Base-by-base conservation (phyloP, 2,329 filamentous ascomycete species). In the Epichloe gansuensis region DNA sequence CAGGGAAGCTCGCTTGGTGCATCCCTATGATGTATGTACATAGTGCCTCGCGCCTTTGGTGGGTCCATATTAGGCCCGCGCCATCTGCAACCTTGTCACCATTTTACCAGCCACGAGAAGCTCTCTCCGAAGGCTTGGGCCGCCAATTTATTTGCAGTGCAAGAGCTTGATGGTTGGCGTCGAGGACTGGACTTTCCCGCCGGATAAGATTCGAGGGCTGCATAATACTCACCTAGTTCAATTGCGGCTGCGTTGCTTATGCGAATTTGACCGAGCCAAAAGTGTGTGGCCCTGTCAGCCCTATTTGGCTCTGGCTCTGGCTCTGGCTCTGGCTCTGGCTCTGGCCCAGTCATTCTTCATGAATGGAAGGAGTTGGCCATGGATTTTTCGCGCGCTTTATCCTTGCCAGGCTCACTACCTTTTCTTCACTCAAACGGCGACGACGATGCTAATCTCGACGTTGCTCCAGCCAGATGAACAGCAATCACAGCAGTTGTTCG, bases 11-110 rank as follows among this genome's bases (percentile, higher is more conserved):
- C 23, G 34, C 11, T 48, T 50, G 43, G 41, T 49, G 46, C 39
- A 17, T 54, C 48, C 45, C 41, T 51, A 51, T 21, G 17, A 21
- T 21, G 17, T 21, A 21, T 21, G 17, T 17, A 21, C 17, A 23
- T 23, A 2, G 49, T 51, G 51, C 52, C 50, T 46, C 47, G 53
- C 55, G 51, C 54, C 54, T 51, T 46, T 53, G 52, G 54, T 57
- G 59, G 58, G 56, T 54, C 50, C 34, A 15, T 31, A 21, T 21
- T 21, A 11, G 31, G 31, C 31, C 31, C 31, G 47, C 55, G 54
- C 58, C 57, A 51, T 50, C 53, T 55, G 54, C 43, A 52, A 52
- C 54, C 52, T 52, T 54, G 52, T 52, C 50, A 46, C 51, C 54
- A 50, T 44, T 28, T 25, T 38, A 9, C 34, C 17, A 46, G 31